Percentiles rank a stretch among this genome's conserved stretches.
Conservation (phyloP, 2,329 filamentous ascomycete genomes). For the Magnaporthiopsis incrustans region DNA sequence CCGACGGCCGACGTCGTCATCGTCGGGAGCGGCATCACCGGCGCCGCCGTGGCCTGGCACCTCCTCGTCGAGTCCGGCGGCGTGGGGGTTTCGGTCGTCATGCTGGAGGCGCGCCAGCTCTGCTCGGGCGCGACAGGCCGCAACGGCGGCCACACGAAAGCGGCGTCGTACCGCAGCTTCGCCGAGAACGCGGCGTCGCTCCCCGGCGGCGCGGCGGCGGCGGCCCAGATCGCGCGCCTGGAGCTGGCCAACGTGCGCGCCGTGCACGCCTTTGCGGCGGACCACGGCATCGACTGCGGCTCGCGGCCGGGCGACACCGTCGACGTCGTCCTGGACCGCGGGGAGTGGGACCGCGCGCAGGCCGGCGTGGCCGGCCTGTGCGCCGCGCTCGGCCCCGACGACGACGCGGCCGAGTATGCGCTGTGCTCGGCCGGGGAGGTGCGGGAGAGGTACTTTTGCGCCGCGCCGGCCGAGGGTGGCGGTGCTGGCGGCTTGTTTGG, state of each 20-base stretch:
- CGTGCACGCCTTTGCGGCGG: constrained; percentile 44
- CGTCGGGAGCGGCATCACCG: constrained; percentile 57
- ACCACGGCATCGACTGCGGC: constrained; percentile 41
- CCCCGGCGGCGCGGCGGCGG: constrained; percentile 36
- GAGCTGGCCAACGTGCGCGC: constrained; percentile 45
- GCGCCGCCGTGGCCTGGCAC: constrained; percentile 49
- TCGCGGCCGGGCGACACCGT: constrained; percentile 42
- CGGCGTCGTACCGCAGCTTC: constrained; percentile 40
- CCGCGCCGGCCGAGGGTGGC: constrained; percentile 13
- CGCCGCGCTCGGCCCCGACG: constrained; percentile 28
- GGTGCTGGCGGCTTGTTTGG: constrained; percentile 28
- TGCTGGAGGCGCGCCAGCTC: constrained; percentile 58
- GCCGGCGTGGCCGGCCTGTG: constrained; percentile 36
- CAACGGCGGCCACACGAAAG: constrained; percentile 38
- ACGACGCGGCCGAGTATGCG: constrained; percentile 34
- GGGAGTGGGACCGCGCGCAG: constrained; percentile 28
- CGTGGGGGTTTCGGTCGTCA: constrained; percentile 32
- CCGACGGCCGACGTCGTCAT: constrained; percentile 49
- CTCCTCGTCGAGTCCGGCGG: constrained; percentile 31
- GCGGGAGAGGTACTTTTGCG: constrained; percentile 29
- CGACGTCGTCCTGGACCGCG: constrained; percentile 47
- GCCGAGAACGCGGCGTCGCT: constrained; percentile 29
- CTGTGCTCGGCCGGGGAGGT: constrained; percentile 35
- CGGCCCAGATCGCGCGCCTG: constrained; percentile 40
- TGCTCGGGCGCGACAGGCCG: constrained; percentile 60